These are phyloP conservation scores for Begonia fuchsioides DNA, from an alignment of 306 rosid genomes.

Conservation along the genomic window DNA sequence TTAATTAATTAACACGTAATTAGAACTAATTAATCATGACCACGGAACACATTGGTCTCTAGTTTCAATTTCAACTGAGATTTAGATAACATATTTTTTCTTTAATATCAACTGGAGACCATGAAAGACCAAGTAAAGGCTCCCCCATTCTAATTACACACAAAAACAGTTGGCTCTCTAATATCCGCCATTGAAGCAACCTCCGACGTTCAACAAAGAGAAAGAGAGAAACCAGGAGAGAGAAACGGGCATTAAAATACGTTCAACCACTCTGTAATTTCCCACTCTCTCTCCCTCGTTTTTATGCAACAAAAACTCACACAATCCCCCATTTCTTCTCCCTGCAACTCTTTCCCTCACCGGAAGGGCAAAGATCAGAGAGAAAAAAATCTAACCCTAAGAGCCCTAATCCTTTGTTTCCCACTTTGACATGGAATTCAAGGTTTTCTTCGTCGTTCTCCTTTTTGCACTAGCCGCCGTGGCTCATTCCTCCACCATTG, in stretches of 20 bases:
- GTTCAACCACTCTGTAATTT: constrained; percentile 3
- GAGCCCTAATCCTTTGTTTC: neutral
- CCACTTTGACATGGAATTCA: constrained; percentile 17
- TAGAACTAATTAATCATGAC: too few relatives aligned
- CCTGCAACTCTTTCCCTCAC: constrained; percentile 11
- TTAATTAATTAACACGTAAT: too few relatives aligned
- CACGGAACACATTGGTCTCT: too few relatives aligned
- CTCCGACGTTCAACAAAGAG: neutral
- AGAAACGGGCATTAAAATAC: too few relatives aligned
- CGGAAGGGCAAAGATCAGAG: constrained; percentile 12
- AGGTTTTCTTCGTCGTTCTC: constrained; percentile 14
- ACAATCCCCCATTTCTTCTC: constrained; percentile 6
- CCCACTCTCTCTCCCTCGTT: constrained; percentile 3
- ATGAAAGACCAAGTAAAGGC: too few relatives aligned
- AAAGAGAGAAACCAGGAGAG: neutral
- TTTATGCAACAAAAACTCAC: constrained; percentile 8
- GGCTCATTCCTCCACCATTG: constrained; percentile 12
- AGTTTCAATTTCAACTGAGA: too few relatives aligned
- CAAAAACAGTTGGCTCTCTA: too few relatives aligned
- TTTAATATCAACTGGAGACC: too few relatives aligned
- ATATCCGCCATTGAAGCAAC: neutral
- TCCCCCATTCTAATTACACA: too few relatives aligned
- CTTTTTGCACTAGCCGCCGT: constrained; percentile 18
- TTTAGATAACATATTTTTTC: too few relatives aligned
- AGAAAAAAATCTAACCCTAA: neutral